phyloP scores from a whole-genome alignment of 2,329 filamentous ascomycete genomes.

The Colletotrichum spaethianum region DNA sequence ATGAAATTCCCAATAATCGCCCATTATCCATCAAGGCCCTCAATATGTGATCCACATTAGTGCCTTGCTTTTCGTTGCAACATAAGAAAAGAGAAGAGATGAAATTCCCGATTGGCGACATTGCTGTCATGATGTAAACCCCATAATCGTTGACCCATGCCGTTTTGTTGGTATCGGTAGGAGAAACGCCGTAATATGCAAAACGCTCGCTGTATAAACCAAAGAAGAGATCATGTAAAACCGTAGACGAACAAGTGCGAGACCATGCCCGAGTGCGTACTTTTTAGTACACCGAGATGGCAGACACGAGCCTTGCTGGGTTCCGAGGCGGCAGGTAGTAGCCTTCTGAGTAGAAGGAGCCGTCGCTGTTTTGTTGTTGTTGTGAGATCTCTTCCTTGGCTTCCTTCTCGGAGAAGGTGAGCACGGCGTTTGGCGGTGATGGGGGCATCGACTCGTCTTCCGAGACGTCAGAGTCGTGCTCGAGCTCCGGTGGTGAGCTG shows the following conservation, averaged over 20 bases:
- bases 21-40: conserved; percentile 39
- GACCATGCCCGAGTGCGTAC: conserved; percentile 13
- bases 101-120: conserved; percentile 31
- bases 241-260: conserved; percentile 40
- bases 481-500: conserved; percentile 76
- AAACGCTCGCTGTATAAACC: conserved; percentile 39
- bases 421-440: conserved; percentile 71
- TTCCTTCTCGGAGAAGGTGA: conserved; percentile 74
- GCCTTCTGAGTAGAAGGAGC: conserved; percentile 64
- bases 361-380: conserved; percentile 56
- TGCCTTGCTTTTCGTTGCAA: conserved; percentile 35
- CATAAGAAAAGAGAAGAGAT: conserved; percentile 30
- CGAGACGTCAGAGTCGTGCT: conserved; percentile 77
- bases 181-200: conserved; percentile 49
- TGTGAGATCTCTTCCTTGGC: conserved; percentile 54
- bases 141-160: conserved; percentile 37
- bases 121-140: conserved; percentile 36
- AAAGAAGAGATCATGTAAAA: conserved; percentile 36
- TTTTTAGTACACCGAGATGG: conserved; percentile 70
- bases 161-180: conserved; percentile 44
- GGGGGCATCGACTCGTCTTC: conserved; percentile 83
- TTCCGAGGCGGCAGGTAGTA: conserved; percentile 69
- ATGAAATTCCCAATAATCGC: conserved; percentile 1
- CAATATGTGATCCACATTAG: conserved; percentile 8
- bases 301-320: conserved; percentile 65